phyloP scores from a whole-genome alignment of 768 basidiomycete genomes.

The Boletellus ananiceps region DNA sequence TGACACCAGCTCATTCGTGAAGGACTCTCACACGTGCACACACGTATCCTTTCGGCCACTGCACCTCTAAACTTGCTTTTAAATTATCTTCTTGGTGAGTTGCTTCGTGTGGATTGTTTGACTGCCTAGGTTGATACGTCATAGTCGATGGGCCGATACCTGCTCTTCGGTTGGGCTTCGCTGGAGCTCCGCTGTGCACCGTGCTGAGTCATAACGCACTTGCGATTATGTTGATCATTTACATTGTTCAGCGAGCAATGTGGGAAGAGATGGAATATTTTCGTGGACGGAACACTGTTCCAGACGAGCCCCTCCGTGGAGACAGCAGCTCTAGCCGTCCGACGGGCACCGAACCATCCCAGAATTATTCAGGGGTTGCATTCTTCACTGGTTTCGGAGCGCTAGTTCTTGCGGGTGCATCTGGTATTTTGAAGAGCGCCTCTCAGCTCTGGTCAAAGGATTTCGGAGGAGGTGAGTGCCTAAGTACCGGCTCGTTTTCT shows the following conservation, averaged over 20 bases:
- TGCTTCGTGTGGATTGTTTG: not conserved
- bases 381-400: constrained; percentile 16
- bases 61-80: constrained; percentile 21
- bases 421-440: constrained; percentile 21
- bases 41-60: constrained; percentile 18
- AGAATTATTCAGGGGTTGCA: not conserved
- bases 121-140: not conserved
- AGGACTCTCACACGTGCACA: constrained; percentile 24
- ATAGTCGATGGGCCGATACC: constrained; percentile 25
- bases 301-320: constrained; percentile 6
- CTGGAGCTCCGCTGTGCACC: constrained; percentile 25
- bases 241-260: constrained; percentile 20
- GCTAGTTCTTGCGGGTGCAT: constrained; percentile 16
- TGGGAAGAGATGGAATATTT: constrained; percentile 16
- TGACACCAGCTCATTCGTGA: not conserved
- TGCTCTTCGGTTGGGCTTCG: constrained; percentile 23
- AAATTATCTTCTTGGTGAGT: constrained; percentile 26
- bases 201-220: constrained; percentile 26
- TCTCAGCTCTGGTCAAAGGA: constrained; percentile 30
- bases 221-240: constrained; percentile 16
- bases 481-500: not conserved
- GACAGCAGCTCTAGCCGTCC: not conserved
- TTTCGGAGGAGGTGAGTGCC: constrained; percentile 20
- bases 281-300: constrained; percentile 3
- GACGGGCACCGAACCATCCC: not conserved